Base-by-base conservation (phyloP, 257 asterid species). In the Solanum pinnatisectum region DNA sequence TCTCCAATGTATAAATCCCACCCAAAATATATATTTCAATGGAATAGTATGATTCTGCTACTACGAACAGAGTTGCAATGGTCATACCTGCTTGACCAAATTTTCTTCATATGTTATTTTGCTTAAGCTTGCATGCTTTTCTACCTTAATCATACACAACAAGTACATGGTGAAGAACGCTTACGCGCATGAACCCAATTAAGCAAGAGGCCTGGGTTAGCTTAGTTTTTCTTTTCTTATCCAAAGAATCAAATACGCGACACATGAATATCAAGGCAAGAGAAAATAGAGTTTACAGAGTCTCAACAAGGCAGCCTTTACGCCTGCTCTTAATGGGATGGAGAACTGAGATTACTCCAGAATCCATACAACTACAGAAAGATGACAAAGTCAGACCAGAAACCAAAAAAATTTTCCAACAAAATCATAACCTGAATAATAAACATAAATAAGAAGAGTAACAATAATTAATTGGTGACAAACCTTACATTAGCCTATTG, bases 381-480 rank as follows among this genome's bases (percentile, higher is more conserved):
- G 42, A 32, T 30, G 25, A 30, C 22, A 1, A 30, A 82, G 44
- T 9, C 86, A 82, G 44, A 49, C 86, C 22, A 30, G 67, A 79
- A 49, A 82, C 30, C 86, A 52, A 52, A 49, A 49, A n/a, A n/a
- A 14, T 30, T 0, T 8, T 15, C 49, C 86, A 82, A 18, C 10
- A 70, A 82, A 33, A 82, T 30, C 83, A 72, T 84, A 87, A 72
- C 83, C 90, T 76, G 85, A 52, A 87, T 37, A 84, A 89, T 88
- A 70, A 88, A 52, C 76, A 84, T 65, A 81, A 90, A 44, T 68
- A 36, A 70, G 74, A 36, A 70, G 74, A 32, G 87, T 76, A 87
- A 70, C 91, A 86, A 87, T 88, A 86, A 90, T 89, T 89, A 90
- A 89, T 88, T 87, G 87, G 86, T 77, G 42, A 84, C 89, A 85